phyloP scores from a whole-genome alignment of 495 filamentous ascomycete genomes.

The Cryomyces minteri region DNA sequence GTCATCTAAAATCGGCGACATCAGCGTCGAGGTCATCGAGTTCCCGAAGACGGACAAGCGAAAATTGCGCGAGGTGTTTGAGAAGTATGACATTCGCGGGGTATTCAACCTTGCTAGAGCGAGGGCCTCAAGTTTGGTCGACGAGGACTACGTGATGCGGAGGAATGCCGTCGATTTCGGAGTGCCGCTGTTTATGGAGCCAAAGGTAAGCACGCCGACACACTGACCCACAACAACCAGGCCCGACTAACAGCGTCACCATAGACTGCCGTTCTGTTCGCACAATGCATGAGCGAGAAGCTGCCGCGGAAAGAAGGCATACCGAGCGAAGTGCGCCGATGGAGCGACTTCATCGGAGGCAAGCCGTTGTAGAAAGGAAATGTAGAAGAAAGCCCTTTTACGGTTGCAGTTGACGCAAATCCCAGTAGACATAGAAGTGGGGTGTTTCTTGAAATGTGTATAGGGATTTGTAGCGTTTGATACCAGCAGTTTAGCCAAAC shows the following conservation, averaged over 20 bases:
- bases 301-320: conserved; percentile 67
- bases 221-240: neutral
- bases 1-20: conserved; percentile 34
- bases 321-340: conserved; percentile 75
- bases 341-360: conserved; percentile 86
- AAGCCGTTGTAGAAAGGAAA: conserved; percentile 75
- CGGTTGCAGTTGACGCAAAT: too few species aligned
- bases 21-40: conserved; percentile 77
- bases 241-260: conserved; percentile 4
- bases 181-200: conserved; percentile 96
- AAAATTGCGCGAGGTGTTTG: conserved; percentile 82
- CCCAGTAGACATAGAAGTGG: too few species aligned
- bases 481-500: too few species aligned
- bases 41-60: conserved; percentile 96
- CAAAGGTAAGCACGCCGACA: conserved; percentile 50
- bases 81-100: conserved; percentile 90
- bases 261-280: conserved; percentile 88
- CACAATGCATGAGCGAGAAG: conserved; percentile 90
- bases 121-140: conserved; percentile 64
- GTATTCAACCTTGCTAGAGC: conserved; percentile 86
- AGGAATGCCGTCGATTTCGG: conserved; percentile 97
- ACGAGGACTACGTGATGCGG: conserved; percentile 97
- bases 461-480: too few species aligned
- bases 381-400: too few species aligned
- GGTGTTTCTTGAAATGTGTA: too few species aligned